Base-by-base conservation (phyloP, 148 eudicot genomes). In the Rhododendron henanense region DNA sequence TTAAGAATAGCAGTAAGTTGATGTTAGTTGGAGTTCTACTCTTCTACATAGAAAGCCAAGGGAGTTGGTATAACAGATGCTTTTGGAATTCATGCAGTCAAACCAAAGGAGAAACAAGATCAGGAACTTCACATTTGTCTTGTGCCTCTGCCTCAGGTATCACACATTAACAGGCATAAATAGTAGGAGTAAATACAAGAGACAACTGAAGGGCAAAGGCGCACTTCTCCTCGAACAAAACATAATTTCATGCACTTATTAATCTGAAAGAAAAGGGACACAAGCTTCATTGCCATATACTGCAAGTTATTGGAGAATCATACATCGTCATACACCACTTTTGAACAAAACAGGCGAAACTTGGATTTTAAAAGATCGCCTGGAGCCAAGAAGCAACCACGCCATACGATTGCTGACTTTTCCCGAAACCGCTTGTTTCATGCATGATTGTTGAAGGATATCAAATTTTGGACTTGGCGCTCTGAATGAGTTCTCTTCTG, bases 401-500 rank as follows among this genome's bases (percentile, higher is more conserved):
- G 9, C n/a, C 63, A 5, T 59, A 25, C 33, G 1, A 65, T 10
- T n/a, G 6, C 4, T 10, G 14, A 65, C 4, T 10, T 65, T 10
- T 2, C 73, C 14, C 5, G 1, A 65, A 3, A n/a, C 33, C 13
- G 3, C 33, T 25, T 65, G 25, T 25, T n/a, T 65, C 31, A 65
- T 10, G 31, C 33, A 0, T 25, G 33, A 18, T 55, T 18, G 83
- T 53, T 19, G 83, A 57, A 31, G 14, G 13, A 48, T 83, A 75
- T 90, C 53, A 94, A 51, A 93, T 53, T 85, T 93, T 94, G 48
- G 96, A 87, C 39, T 84, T 87, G 5, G 86, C 87, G 83, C 89
- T 86, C 81, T 87, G 87, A 16, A 84, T 74, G 67, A 93, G 96
- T 85, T 90, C 92, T 78, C 95, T 89, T 77, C 95, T 90, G 50